Percentiles rank a stretch among this genome's conserved stretches.
These are phyloP conservation scores for Chloris gayana DNA, from an alignment of 176 grass and related monocot genomes.

Conservation along the genomic window DNA sequence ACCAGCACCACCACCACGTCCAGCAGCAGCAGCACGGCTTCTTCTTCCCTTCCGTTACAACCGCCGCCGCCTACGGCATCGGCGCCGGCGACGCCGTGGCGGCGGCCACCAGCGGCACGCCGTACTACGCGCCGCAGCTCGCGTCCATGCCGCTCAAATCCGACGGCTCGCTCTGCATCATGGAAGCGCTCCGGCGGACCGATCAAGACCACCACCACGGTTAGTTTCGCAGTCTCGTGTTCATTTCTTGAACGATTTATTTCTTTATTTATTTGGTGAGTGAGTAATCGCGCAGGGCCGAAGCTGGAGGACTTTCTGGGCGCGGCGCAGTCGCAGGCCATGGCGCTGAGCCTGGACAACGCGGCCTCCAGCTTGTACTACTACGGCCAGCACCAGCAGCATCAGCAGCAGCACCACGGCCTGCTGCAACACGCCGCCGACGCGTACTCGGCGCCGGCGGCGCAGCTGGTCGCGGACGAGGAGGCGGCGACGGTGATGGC, in stretches of 20 bases:
- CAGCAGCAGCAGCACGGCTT: slow-evolving; percentile 50
- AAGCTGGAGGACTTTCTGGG: slow-evolving; percentile 98
- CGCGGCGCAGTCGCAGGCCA: slow-evolving; percentile 56
- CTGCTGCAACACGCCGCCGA: slow-evolving; percentile 59
- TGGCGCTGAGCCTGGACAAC: slow-evolving; percentile 88
- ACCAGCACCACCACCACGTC: slow-evolving; percentile 46
- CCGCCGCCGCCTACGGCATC: slow-evolving; percentile 29
- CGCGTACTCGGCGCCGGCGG: slow-evolving; percentile 35
- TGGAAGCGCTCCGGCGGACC: slow-evolving; percentile 86
- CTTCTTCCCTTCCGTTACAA: slow-evolving; percentile 47
- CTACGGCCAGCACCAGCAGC: slow-evolving; percentile 38
- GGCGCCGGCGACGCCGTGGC: slow-evolving; percentile 26
- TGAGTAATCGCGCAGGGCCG: slow-evolving; percentile 54
- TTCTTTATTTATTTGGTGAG: neutral
- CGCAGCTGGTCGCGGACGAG: slow-evolving; percentile 14
- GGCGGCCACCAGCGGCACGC: slow-evolving; percentile 18
- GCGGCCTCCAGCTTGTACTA: slow-evolving; percentile 74
- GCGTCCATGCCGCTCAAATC: slow-evolving; percentile 98
- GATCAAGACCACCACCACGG: slow-evolving; percentile 71
- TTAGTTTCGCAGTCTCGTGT: no score
- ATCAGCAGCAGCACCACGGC: slow-evolving; percentile 12
- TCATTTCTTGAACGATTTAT: slow-evolving; percentile 14
- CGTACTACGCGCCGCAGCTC: slow-evolving; percentile 81
- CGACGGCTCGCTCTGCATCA: slow-evolving; percentile 96
- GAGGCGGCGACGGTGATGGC: slow-evolving; percentile 49